These are phyloP conservation scores for Eutypa lata DNA, from an alignment of 2,329 filamentous ascomycete genomes.

Conservation along the genomic window DNA sequence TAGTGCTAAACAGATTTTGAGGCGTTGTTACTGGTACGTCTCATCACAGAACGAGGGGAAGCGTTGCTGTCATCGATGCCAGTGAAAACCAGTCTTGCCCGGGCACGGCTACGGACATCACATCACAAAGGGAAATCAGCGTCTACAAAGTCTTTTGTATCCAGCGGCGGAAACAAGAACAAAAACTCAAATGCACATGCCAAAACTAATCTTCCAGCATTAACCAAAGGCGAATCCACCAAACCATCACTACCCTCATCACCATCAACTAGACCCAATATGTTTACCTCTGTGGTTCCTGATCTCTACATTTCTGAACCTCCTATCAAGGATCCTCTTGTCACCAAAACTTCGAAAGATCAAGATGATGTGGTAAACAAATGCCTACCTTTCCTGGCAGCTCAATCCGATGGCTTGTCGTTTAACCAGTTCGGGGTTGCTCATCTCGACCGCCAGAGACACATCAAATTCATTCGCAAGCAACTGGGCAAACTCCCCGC, in stretches of 20 bases:
- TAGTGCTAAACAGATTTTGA: not conserved
- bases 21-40: not conserved
- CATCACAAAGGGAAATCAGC: conserved; percentile 15
- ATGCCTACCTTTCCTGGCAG: conserved; percentile 67
- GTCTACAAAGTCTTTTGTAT: conserved; percentile 6
- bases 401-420: conserved; percentile 42
- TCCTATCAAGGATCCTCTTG: conserved; percentile 61
- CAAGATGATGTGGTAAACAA: conserved; percentile 68
- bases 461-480: conserved; percentile 60
- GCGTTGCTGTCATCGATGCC: conserved; percentile 23
- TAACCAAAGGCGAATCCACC: not conserved
- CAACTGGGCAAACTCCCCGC: conserved; percentile 62
- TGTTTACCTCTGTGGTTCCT: conserved; percentile 37
- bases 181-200: not conserved
- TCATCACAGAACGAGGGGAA: conserved; percentile 5
- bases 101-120: conserved; percentile 23
- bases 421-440: conserved; percentile 74
- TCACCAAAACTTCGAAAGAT: conserved; percentile 63
- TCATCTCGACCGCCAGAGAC: conserved; percentile 62
- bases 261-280: not conserved
- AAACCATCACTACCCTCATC: not conserved
- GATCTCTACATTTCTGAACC: conserved; percentile 57
- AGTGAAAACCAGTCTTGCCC: conserved; percentile 28
- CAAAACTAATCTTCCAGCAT: not conserved
- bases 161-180: not conserved